These are phyloP conservation scores for Exophiala mesophila DNA, from an alignment of 2,329 filamentous ascomycete genomes.

Conservation along the genomic window DNA sequence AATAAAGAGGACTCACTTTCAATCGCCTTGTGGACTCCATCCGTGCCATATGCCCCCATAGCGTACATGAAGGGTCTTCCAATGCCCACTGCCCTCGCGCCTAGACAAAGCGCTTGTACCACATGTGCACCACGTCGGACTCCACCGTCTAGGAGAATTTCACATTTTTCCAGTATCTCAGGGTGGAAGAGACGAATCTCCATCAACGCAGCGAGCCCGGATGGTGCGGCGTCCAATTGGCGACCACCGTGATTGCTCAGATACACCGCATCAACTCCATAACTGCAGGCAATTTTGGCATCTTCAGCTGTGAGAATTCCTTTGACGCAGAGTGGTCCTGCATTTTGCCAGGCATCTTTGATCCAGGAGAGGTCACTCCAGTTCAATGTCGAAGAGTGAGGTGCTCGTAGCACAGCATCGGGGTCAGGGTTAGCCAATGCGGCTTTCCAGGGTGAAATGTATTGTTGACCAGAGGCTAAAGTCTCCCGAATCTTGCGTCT, in stretches of 20 bases:
- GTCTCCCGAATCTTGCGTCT: conserved; percentile 43
- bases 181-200: conserved; percentile 49
- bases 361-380: conserved; percentile 53
- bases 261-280: conserved; percentile 50
- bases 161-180: conserved; percentile 46
- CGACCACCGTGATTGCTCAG: conserved; percentile 57
- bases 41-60: conserved; percentile 46
- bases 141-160: conserved; percentile 52
- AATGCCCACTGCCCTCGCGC: conserved; percentile 51
- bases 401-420: conserved; percentile 48
- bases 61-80: conserved; percentile 51
- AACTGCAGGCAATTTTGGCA: conserved; percentile 46
- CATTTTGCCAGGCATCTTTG: conserved; percentile 41
- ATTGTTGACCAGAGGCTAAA: conserved; percentile 15
- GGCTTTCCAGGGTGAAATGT: conserved; percentile 25
- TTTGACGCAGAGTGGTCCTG: conserved; percentile 52
- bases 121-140: conserved; percentile 52
- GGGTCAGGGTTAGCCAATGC: conserved; percentile 41
- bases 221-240: conserved; percentile 47
- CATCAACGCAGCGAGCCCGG: conserved; percentile 48
- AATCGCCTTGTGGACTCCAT: conserved; percentile 50
- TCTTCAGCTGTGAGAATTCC: conserved; percentile 55
- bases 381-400: conserved; percentile 48
- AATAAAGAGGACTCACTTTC: conserved; percentile 31
- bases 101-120: conserved; percentile 50